Conservation (phyloP, 1,284 basidiomycete genomes). For the Omphalotus olearius region DNA sequence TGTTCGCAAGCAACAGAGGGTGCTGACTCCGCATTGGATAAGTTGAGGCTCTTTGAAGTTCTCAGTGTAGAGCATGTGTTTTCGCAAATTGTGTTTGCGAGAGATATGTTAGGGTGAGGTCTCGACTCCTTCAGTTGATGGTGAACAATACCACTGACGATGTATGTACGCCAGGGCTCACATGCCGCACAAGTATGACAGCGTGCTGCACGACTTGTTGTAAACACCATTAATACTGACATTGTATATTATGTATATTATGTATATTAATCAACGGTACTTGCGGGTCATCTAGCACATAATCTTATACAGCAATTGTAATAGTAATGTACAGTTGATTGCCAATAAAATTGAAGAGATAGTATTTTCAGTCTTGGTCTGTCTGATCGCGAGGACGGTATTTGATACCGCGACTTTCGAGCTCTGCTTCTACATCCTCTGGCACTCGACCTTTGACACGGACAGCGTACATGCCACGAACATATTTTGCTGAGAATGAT, state of each 20-base stretch:
- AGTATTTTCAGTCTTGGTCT: slow-evolving; percentile 50
- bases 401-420: slow-evolving; percentile 71
- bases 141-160: slow-evolving; percentile 3
- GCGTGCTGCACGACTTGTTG: slow-evolving; percentile 60
- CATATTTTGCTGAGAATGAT: slow-evolving; percentile 66
- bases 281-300: too few relatives aligned
- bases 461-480: slow-evolving; percentile 84
- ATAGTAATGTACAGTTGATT: too few relatives aligned
- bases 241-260: too few relatives aligned
- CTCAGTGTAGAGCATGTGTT: slow-evolving; percentile 72
- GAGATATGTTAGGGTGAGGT: slow-evolving; percentile 73
- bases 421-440: slow-evolving; percentile 79
- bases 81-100: slow-evolving; percentile 75
- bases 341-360: too few relatives aligned
- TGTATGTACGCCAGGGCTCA: slow-evolving; percentile 43
- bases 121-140: neutral
- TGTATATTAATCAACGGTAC: too few relatives aligned
- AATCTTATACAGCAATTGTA: too few relatives aligned
- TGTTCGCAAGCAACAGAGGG: slow-evolving; percentile 19
- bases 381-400: slow-evolving; percentile 77
- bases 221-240: slow-evolving; percentile 21
- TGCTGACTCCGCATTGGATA: slow-evolving; percentile 29
- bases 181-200: slow-evolving; percentile 64
- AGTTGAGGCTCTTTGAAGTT: slow-evolving; percentile 69
- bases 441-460: slow-evolving; percentile 85